Evolutionary conservation across 2,329 filamentous ascomycete species (phyloP).

Genomic region (Xylaria sp.): DNA sequence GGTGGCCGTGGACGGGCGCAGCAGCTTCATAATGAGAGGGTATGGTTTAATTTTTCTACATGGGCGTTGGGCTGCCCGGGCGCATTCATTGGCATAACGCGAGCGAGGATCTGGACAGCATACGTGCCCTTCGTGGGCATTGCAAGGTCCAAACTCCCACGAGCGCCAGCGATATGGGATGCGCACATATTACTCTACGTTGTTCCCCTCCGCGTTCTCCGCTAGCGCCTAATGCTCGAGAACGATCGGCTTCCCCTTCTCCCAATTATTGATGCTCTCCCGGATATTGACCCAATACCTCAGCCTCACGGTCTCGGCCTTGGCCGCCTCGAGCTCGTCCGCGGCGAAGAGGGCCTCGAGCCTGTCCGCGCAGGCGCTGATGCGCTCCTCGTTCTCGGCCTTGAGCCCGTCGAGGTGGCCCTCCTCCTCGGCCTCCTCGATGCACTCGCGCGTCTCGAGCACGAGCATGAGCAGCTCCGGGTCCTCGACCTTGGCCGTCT

Average conservation of each 20-base stretch:
- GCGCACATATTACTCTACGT: background rate
- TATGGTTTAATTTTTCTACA: background rate
- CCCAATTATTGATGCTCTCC: constrained; percentile 82
- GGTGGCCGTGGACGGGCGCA: no score
- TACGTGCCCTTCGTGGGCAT: background rate
- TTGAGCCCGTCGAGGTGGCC: constrained; percentile 65
- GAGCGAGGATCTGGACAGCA: background rate
- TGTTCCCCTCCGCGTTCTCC: background rate
- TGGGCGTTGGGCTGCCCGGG: background rate
- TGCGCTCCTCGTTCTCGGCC: constrained; percentile 69
- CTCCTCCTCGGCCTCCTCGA: constrained; percentile 74
- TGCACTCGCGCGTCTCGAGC: constrained; percentile 76
- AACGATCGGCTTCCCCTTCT: constrained; percentile 70
- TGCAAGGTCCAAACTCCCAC: background rate
- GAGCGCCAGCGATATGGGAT: background rate
- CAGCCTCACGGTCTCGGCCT: constrained; percentile 74
- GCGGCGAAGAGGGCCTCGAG: constrained; percentile 69
- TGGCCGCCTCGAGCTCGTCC: constrained; percentile 71
- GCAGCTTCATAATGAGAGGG: background rate
- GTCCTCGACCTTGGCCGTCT: constrained; percentile 71
- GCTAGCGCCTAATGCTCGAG: constrained; percentile 52
- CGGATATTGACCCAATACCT: constrained; percentile 91
- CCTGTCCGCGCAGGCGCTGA: constrained; percentile 64
- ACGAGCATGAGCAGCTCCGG: constrained; percentile 76
- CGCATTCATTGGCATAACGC: background rate